Evolutionary conservation across 441 rosid species (phyloP).

Genomic region (Populus hybrid): DNA sequence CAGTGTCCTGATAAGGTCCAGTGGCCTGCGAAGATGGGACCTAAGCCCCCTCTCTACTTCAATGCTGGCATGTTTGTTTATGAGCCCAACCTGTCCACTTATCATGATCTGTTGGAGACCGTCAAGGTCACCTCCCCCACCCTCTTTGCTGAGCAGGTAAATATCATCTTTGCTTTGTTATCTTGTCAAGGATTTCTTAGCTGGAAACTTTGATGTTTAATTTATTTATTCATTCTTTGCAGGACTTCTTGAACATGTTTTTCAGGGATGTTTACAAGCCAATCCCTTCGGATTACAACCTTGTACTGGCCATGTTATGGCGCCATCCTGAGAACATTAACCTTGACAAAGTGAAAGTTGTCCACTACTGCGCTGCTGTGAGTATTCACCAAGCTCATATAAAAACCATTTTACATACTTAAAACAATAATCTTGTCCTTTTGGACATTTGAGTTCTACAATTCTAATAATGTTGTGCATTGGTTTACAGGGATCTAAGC

Average conservation of each 20-base stretch:
- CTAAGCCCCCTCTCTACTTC: slow-evolving; percentile 65
- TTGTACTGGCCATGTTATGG: slow-evolving; percentile 75
- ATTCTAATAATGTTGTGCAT: not conserved
- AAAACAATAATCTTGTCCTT: too few species aligned
- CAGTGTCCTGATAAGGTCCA: slow-evolving; percentile 57
- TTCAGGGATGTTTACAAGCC: slow-evolving; percentile 62
- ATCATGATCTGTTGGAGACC: slow-evolving; percentile 39
- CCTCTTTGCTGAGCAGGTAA: slow-evolving; percentile 66
- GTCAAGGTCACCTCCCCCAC: slow-evolving; percentile 47
- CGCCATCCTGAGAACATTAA: slow-evolving; percentile 62
- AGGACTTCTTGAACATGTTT: slow-evolving; percentile 77
- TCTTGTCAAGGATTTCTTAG: not conserved
- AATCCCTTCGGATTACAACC: slow-evolving; percentile 53
- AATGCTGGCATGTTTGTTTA: slow-evolving; percentile 75
- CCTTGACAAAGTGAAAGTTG: slow-evolving; percentile 56
- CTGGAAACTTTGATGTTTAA: not conserved
- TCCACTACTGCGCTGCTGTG: slow-evolving; percentile 73
- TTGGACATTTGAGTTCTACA: not conserved
- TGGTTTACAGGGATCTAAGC: slow-evolving; percentile 41
- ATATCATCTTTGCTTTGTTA: too few species aligned
- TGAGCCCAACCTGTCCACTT: slow-evolving; percentile 48
- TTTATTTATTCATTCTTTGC: not conserved
- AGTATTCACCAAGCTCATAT: slow-evolving; percentile 2
- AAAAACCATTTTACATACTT: too few species aligned
- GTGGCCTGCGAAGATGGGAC: slow-evolving; percentile 54